phyloP scores from a whole-genome alignment of 176 grass and related monocot species.

The Aegilops sharonensis region DNA sequence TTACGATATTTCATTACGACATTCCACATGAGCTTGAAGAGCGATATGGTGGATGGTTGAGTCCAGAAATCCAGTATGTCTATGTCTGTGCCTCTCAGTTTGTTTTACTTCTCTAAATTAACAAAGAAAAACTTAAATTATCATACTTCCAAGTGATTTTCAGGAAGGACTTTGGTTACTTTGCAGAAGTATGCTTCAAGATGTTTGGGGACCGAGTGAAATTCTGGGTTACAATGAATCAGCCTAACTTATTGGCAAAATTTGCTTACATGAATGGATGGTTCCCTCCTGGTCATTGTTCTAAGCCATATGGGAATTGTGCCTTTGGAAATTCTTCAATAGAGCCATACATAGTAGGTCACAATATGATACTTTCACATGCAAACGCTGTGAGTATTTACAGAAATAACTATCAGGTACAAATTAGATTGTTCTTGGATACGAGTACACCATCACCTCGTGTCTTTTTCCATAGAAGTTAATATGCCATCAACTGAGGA shows the following conservation, averaged over 20 bases:
- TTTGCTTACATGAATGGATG: constrained; percentile 31
- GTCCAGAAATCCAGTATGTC: constrained; percentile 51
- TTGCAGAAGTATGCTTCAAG: constrained; percentile 57
- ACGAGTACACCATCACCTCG: neutral
- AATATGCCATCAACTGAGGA: neutral
- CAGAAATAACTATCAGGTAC: constrained; percentile 39
- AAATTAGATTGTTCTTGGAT: neutral
- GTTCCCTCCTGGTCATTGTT: constrained; percentile 51
- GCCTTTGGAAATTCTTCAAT: constrained; percentile 53
- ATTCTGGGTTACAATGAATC: constrained; percentile 61
- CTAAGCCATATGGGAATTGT: constrained; percentile 55
- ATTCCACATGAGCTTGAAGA: constrained; percentile 63
- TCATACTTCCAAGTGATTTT: neutral
- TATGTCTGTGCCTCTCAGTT: neutral
- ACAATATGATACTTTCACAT: constrained; percentile 79
- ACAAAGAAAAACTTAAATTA: neutral
- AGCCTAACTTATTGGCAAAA: constrained; percentile 40
- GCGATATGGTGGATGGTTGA: constrained; percentile 57
- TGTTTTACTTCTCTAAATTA: neutral
- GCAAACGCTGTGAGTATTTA: constrained; percentile 58
- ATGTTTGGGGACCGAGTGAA: constrained; percentile 62
- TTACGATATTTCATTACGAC: constrained; percentile 65
- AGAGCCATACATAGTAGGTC: constrained; percentile 68
- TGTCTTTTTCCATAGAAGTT: neutral
- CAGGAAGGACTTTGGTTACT: constrained; percentile 67